phyloP scores from a whole-genome alignment of 257 asterid genomes.

The Marsdenia floribunda region DNA sequence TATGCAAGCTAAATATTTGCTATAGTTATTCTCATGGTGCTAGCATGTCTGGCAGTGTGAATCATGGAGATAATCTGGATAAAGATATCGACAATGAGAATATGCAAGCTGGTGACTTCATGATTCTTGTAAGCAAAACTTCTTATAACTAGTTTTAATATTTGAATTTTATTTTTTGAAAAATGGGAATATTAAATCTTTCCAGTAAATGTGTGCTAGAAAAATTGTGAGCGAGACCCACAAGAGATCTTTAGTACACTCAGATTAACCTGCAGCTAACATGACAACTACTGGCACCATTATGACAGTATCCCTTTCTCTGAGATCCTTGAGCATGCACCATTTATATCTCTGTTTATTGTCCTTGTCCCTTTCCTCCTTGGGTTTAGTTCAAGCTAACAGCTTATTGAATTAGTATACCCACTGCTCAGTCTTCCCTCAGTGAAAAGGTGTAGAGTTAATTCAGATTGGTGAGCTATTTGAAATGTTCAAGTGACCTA shows the following conservation, averaged over 20 bases:
- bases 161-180: conserved; percentile 6
- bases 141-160: conserved; percentile 7
- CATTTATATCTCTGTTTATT: background rate
- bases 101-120: conserved; percentile 60
- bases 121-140: conserved; percentile 63
- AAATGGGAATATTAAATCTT: background rate
- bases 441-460: background rate
- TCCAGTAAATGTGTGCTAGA: background rate
- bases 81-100: conserved; percentile 65
- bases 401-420: background rate
- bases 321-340: background rate
- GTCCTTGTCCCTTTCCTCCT: background rate
- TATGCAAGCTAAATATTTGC: conserved; percentile 22
- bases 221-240: background rate
- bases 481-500: conserved; percentile 7
- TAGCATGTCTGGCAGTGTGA: conserved; percentile 55
- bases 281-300: conserved; percentile 1
- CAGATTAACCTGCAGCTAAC: background rate
- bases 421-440: too few species aligned
- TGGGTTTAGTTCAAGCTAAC: conserved; percentile 1
- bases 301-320: background rate
- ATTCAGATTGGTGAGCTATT: background rate
- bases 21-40: conserved; percentile 32
- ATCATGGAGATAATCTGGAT: conserved; percentile 60
- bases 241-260: background rate